Evolutionary conservation across 768 basidiomycete genomes (phyloP).

Genomic region (Leccinum olivaceopallidum): DNA sequence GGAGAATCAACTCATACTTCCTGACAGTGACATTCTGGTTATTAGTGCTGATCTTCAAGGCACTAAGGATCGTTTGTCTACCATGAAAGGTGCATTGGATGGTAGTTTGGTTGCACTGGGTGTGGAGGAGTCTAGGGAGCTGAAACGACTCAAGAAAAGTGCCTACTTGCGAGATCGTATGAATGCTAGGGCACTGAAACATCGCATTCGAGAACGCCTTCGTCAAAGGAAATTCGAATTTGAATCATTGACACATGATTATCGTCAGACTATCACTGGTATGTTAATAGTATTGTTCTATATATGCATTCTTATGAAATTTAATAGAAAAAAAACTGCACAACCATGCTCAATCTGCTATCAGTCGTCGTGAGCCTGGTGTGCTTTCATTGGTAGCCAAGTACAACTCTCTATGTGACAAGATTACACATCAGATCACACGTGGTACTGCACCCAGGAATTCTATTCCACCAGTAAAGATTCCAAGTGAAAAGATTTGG

Average conservation of each 20-base stretch:
- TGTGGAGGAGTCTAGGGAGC: not conserved
- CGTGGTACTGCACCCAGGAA: not conserved
- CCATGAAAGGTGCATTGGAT: not conserved
- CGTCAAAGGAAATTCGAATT: not conserved
- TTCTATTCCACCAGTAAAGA: not conserved
- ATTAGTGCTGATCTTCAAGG: not conserved
- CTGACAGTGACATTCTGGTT: not conserved
- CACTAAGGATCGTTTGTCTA: not conserved
- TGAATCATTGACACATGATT: not conserved
- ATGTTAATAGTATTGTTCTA: no score
- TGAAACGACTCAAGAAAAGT: not conserved
- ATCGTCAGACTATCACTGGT: not conserved
- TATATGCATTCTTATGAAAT: no score
- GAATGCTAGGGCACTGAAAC: not conserved
- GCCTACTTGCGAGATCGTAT: not conserved
- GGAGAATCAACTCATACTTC: not conserved
- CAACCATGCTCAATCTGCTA: not conserved
- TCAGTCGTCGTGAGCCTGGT: not conserved
- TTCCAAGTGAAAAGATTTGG: not conserved
- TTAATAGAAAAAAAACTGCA: not conserved
- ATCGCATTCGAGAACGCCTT: not conserved
- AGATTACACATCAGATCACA: not conserved
- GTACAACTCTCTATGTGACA: not conserved
- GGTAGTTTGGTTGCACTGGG: not conserved
- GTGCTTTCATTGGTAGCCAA: not conserved